phyloP scores from a whole-genome alignment of 2,329 filamentous ascomycete species.

The Penicillium sp. region DNA sequence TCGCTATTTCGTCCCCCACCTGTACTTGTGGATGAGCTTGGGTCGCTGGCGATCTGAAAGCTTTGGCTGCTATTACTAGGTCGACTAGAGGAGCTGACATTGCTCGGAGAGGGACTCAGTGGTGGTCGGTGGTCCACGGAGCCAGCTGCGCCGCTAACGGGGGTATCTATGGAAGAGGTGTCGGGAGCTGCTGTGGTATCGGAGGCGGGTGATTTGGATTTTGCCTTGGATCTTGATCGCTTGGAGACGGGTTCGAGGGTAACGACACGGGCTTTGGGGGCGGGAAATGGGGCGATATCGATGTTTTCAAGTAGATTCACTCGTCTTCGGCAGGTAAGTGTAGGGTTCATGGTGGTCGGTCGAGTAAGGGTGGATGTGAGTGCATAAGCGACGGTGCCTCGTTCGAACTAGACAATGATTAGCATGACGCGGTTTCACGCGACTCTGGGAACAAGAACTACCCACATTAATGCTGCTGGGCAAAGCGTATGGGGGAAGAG shows the following conservation, averaged over 20 bases:
- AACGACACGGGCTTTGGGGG: slow-evolving; percentile 78
- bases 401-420: slow-evolving; percentile 70
- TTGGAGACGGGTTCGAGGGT: slow-evolving; percentile 84
- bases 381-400: slow-evolving; percentile 88
- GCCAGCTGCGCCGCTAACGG: slow-evolving; percentile 38
- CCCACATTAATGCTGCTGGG: slow-evolving; percentile 93
- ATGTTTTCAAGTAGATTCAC: slow-evolving; percentile 78
- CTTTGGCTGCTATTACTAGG: slow-evolving; percentile 65
- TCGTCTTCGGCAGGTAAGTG: slow-evolving; percentile 75
- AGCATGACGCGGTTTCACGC: background rate
- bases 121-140: slow-evolving; percentile 40
- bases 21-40: slow-evolving; percentile 38
- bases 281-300: slow-evolving; percentile 73
- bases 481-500: slow-evolving; percentile 59
- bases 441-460: slow-evolving; percentile 16
- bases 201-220: slow-evolving; percentile 47
- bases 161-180: slow-evolving; percentile 47
- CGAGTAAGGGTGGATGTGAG: slow-evolving; percentile 86
- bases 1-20: slow-evolving; percentile 47
- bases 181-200: slow-evolving; percentile 40
- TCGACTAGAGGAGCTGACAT: slow-evolving; percentile 69
- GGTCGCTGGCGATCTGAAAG: slow-evolving; percentile 53
- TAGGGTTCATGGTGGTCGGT: slow-evolving; percentile 81
- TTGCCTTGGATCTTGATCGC: slow-evolving; percentile 60
- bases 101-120: slow-evolving; percentile 59